These are phyloP conservation scores for Amanita fuliginea DNA, from an alignment of 768 basidiomycete species.

Conservation along the genomic window DNA sequence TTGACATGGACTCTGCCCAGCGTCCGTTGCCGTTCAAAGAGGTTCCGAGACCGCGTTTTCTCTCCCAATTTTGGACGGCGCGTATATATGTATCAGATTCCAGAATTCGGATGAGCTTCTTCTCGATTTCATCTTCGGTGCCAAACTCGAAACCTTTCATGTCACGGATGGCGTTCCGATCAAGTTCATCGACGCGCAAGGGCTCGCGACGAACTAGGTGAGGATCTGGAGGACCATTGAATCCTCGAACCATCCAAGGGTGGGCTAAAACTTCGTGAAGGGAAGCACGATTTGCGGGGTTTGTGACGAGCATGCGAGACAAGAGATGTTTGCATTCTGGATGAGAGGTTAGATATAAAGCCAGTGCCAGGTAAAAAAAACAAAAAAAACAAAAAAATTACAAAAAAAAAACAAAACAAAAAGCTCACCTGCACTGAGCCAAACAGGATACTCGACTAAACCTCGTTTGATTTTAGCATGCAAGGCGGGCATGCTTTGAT, in stretches of 20 bases:
- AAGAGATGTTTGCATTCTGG: constrained; percentile 91
- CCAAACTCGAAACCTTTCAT: constrained; percentile 99
- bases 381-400: too few relatives aligned
- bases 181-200: constrained; percentile 79
- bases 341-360: background rate
- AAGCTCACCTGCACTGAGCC: constrained; percentile 82
- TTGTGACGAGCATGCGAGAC: constrained; percentile 93
- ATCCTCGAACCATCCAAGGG: constrained; percentile 89
- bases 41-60: constrained; percentile 34
- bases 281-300: constrained; percentile 73
- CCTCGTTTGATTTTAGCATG: constrained; percentile 99
- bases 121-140: constrained; percentile 74
- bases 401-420: too few relatives aligned
- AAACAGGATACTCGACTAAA: constrained; percentile 92
- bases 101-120: constrained; percentile 58
- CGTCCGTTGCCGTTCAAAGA: constrained; percentile 23
- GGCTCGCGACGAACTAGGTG: constrained; percentile 88
- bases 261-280: constrained; percentile 79
- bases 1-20: constrained; percentile 52
- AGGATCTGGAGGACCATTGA: constrained; percentile 64
- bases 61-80: constrained; percentile 71
- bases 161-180: constrained; percentile 71
- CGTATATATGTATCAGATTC: constrained; percentile 68
- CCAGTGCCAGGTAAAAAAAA: too few relatives aligned
- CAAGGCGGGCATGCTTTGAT: constrained; percentile 97